A percentile compares a stretch with the other conserved stretches of the same genome.
Evolutionary conservation across 2,329 filamentous ascomycete species (phyloP).

Genomic region (Fusarium decemcellulare): DNA sequence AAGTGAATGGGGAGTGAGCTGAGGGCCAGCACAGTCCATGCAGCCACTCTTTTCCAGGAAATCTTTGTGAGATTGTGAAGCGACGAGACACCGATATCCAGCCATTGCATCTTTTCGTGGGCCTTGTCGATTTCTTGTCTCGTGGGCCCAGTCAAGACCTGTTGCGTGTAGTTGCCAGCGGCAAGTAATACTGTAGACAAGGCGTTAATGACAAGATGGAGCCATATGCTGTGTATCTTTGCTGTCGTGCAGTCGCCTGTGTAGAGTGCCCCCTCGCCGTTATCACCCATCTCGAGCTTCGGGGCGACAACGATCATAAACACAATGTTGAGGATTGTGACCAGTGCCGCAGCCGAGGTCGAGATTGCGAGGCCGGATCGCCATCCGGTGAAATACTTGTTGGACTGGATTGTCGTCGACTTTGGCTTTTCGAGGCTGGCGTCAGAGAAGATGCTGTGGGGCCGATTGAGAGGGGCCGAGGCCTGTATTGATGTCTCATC

Average conservation of each 20-base stretch:
- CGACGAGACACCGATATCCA: constrained; percentile 6
- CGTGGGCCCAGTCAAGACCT: constrained; percentile 4
- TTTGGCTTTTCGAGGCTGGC: not conserved
- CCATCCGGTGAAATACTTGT: constrained; percentile 1
- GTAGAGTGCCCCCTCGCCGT: not conserved
- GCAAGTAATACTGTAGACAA: constrained; percentile 1
- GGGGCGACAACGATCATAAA: not conserved
- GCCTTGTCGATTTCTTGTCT: constrained; percentile 7
- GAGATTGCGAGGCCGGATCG: not conserved
- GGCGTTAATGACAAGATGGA: not conserved
- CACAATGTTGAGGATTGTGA: not conserved
- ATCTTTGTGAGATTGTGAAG: constrained; percentile 4
- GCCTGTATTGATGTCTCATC: not conserved
- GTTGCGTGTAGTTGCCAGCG: not conserved
- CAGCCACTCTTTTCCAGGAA: not conserved
- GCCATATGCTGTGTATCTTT: not conserved
- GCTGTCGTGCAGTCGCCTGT: not conserved
- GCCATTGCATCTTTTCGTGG: not conserved
- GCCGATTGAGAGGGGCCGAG: not conserved
- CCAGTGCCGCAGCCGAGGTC: not conserved
- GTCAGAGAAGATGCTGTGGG: not conserved
- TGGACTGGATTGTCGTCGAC: not conserved
- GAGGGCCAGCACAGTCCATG: not conserved
- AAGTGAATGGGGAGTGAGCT: constrained; percentile 7
- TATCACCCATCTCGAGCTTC: not conserved